Conservation (phyloP, 345 rosid species). For the Brassica carinata region DNA sequence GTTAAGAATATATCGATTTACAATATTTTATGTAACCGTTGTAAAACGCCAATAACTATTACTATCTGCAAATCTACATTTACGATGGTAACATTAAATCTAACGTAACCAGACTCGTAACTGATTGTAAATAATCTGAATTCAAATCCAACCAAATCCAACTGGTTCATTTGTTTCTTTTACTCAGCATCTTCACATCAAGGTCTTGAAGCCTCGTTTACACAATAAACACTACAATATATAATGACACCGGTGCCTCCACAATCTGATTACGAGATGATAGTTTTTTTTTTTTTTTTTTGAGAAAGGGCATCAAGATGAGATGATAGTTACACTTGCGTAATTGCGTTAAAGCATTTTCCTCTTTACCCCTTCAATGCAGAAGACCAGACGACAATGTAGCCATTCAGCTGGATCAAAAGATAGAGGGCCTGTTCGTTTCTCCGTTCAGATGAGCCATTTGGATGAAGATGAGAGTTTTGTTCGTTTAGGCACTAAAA, state of each 20-base stretch:
- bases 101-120: neutral
- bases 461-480: no score
- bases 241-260: neutral
- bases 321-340: no score
- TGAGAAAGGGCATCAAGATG: no score
- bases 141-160: neutral
- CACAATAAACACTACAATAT: neutral
- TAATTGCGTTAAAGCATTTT: no score
- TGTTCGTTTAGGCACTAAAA: no score
- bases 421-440: no score
- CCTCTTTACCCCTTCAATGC: neutral
- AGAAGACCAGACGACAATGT: slow-evolving; percentile 6
- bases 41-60: no score
- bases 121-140: neutral
- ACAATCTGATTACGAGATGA: neutral
- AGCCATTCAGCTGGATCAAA: slow-evolving; percentile 14
- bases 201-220: neutral
- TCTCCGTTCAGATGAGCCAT: no score
- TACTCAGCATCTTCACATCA: neutral
- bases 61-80: no score
- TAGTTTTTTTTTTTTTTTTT: neutral
- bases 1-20: no score
- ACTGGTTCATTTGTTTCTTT: neutral
- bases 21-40: no score
- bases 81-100: no score